Evolutionary conservation across 345 rosid species (phyloP), one percentile per base, ranked within the genome.

Genomic region (Ceriops decandra): DNA sequence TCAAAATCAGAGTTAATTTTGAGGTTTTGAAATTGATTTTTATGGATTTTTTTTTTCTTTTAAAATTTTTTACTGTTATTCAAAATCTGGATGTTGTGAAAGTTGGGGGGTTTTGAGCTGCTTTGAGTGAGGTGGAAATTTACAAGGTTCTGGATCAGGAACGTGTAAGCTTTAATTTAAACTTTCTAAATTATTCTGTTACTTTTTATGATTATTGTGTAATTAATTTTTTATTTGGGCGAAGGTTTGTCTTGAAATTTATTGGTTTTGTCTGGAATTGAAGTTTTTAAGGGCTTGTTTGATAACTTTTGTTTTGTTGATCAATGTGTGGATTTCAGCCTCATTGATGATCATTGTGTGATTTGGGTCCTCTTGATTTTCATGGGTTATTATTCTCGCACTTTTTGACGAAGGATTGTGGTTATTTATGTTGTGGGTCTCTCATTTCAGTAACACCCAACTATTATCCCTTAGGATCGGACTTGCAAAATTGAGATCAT

Each of bases 91-190:
- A n/a, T 67, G 62, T 20, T 30, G 19, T 42, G 5, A 33, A 33
- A 33, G 54, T n/a, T 7, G 36, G 68, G 68, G n/a, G 57, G 72
- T 21, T 52, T 67, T 62, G 58, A 32, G 68, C 77, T 73, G 46
- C 15, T 42, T 68, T 63, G 59, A 74, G 51, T 68, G 60, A 68
- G 35, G 24, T 61, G 64, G 66, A 42, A 57, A 66, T n/a, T 63
- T 63, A 7, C 73, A 24, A 36, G 66, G 30, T 68, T 57, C 59
- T 59, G 66, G 62, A 64, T 74, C 73, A 35, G 8, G 28, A 63
- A 52, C 57, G 15, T 52, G 78, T 74, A 69, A 74, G 70, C 61
- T 38, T 69, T 36, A 32, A 35, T 49, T 62, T 70, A 38, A 6
- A 46, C 46, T 38, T 57, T 62, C 10, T 6, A 1, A 22, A 0